Percentiles rank a stretch among this genome's conserved stretches.
Conservation (phyloP, 805 yeast genomes). For the Wickerhamiella lipophila region DNA sequence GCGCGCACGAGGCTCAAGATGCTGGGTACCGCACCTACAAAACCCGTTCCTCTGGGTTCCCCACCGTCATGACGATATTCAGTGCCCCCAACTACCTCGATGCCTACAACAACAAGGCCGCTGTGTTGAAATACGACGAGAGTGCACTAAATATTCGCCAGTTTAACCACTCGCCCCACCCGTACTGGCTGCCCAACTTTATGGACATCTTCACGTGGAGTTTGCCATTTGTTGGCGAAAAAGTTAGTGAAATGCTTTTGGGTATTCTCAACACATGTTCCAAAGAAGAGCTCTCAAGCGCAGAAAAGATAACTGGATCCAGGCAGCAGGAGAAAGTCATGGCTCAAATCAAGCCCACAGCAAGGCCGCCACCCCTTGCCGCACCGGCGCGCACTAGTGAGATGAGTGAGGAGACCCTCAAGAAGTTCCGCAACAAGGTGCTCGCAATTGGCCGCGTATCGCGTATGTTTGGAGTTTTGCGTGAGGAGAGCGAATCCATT, state of each 20-base stretch:
- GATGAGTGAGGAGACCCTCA: slow-evolving; percentile 25
- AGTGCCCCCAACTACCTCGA: slow-evolving; percentile 94
- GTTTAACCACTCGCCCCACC: slow-evolving; percentile 86
- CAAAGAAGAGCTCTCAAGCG: slow-evolving; percentile 64
- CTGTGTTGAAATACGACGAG: slow-evolving; percentile 80
- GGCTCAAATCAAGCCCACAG: slow-evolving; percentile 8
- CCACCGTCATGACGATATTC: slow-evolving; percentile 78
- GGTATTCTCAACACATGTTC: slow-evolving; percentile 87
- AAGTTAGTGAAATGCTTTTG: slow-evolving; percentile 85
- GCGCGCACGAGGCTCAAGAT: slow-evolving; percentile 98
- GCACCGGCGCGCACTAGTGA: slow-evolving; percentile 6
- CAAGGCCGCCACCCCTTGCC: slow-evolving; percentile 11
- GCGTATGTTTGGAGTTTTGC: slow-evolving; percentile 75
- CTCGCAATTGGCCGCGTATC: slow-evolving; percentile 94
- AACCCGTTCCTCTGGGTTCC: slow-evolving; percentile 75
- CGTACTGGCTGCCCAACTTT: slow-evolving; percentile 91
- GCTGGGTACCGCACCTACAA: slow-evolving; percentile 93
- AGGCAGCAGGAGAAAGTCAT: slow-evolving; percentile 5
- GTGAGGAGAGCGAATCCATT: slow-evolving; percentile 81
- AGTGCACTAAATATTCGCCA: slow-evolving; percentile 92
- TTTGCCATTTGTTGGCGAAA: slow-evolving; percentile 92
- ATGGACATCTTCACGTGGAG: slow-evolving; percentile 98
- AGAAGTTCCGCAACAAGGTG: slow-evolving; percentile 50
- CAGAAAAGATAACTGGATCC: background rate
- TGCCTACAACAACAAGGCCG: slow-evolving; percentile 87